These are phyloP conservation scores for Tetrahymena thermophila DNA, from an alignment of 73 alveolate species.

Conservation along the genomic window DNA sequence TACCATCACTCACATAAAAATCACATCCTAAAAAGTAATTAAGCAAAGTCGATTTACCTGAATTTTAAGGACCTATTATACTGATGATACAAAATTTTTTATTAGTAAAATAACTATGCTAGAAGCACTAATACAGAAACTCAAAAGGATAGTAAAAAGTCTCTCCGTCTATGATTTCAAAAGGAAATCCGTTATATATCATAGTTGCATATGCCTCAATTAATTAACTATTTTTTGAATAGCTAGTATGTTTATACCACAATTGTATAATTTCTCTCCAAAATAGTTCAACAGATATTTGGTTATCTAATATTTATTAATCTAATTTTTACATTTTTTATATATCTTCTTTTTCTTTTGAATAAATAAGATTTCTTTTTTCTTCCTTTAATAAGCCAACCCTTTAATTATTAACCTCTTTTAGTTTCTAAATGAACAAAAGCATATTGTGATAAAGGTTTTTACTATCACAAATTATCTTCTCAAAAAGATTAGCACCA, in stretches of 20 bases:
- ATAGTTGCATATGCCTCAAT: not conserved
- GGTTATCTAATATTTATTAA: not conserved
- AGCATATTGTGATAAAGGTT: not conserved
- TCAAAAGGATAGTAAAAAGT: not conserved
- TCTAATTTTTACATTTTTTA: not conserved
- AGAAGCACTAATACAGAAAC: not conserved
- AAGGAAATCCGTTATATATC: constrained; percentile 26
- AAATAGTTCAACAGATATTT: constrained; percentile 4
- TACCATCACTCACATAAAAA: constrained; percentile 36
- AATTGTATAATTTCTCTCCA: constrained; percentile 30
- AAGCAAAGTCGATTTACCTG: constrained; percentile 44
- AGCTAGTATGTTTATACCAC: not conserved
- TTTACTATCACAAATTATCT: too few species aligned
- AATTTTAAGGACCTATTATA: constrained; percentile 40
- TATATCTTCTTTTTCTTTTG: not conserved
- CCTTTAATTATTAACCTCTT: not conserved
- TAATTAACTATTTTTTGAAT: not conserved
- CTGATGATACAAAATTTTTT: constrained; percentile 9
- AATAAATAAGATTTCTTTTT: not conserved
- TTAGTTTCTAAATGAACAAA: not conserved
- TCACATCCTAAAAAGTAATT: constrained; percentile 34
- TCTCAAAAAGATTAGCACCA: not conserved
- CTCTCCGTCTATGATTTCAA: constrained; percentile 46
- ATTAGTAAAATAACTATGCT: not conserved
- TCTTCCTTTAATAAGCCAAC: not conserved